Conservation (phyloP, 305 asterid genomes). For the Solanum hybrid region DNA sequence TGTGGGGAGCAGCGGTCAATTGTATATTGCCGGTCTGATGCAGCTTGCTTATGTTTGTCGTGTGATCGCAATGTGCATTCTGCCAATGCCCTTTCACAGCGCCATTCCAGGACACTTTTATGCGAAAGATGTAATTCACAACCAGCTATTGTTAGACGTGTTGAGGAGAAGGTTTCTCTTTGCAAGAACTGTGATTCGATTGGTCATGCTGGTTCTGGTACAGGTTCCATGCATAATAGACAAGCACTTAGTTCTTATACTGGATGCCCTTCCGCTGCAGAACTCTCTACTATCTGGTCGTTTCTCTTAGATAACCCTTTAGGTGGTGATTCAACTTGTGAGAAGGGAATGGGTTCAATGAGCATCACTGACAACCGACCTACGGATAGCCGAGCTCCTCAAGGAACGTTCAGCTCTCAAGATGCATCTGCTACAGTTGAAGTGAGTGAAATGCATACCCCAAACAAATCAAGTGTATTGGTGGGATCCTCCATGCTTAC, state of each 20-base stretch:
- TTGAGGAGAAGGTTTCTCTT: slow-evolving; percentile 68
- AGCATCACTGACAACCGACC: slow-evolving; percentile 29
- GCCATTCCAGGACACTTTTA: slow-evolving; percentile 70
- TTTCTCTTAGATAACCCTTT: slow-evolving; percentile 48
- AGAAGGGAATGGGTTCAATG: slow-evolving; percentile 29
- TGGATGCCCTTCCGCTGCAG: slow-evolving; percentile 84
- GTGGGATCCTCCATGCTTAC: not conserved
- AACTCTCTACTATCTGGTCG: slow-evolving; percentile 77
- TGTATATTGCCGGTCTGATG: slow-evolving; percentile 74
- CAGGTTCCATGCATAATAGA: slow-evolving; percentile 37
- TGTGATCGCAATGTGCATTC: slow-evolving; percentile 84
- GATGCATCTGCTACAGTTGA: slow-evolving; percentile 19
- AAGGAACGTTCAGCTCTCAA: slow-evolving; percentile 23
- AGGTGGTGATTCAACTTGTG: slow-evolving; percentile 28
- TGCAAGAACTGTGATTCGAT: slow-evolving; percentile 70
- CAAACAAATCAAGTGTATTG: slow-evolving; percentile 21
- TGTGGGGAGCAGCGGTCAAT: slow-evolving; percentile 67
- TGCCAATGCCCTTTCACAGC: slow-evolving; percentile 79
- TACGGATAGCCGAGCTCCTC: slow-evolving; percentile 18
- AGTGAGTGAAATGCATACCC: slow-evolving; percentile 11
- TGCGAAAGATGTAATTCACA: slow-evolving; percentile 66
- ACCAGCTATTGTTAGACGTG: slow-evolving; percentile 59
- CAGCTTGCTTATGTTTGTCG: slow-evolving; percentile 71
- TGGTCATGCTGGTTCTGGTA: slow-evolving; percentile 30
- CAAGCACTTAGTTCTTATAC: slow-evolving; percentile 65